Evolutionary conservation across 1,284 basidiomycete genomes (phyloP).

Genomic region (Pterulicium gracile): DNA sequence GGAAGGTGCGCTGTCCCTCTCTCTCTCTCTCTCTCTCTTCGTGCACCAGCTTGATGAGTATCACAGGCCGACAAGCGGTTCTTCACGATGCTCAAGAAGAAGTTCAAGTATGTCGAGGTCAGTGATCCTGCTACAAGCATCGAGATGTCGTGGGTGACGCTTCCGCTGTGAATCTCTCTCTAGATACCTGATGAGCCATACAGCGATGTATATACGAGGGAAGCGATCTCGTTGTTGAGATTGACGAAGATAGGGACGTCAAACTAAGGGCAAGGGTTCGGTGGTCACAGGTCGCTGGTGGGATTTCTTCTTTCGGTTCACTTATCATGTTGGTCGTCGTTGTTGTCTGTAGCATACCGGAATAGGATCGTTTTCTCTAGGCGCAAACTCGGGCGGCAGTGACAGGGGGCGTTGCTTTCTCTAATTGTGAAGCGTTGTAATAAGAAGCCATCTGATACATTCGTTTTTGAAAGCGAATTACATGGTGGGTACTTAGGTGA

Average conservation of each 20-base stretch:
- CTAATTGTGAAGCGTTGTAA: too few relatives aligned
- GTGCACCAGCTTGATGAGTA: neutral
- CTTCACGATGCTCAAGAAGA: constrained; percentile 73
- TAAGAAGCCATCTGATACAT: too few relatives aligned
- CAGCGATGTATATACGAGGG: constrained; percentile 35
- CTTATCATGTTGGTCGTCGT: too few relatives aligned
- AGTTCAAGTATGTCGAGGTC: constrained; percentile 73
- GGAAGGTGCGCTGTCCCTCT: constrained; percentile 49
- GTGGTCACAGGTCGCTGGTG: too few relatives aligned
- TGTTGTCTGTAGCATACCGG: too few relatives aligned
- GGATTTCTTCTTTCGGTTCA: too few relatives aligned
- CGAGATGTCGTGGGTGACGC: constrained; percentile 3
- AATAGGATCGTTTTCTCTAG: too few relatives aligned
- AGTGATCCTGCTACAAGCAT: neutral
- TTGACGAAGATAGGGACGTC: constrained; percentile 22
- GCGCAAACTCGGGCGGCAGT: too few relatives aligned
- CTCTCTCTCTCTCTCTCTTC: neutral
- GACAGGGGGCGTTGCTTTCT: too few relatives aligned
- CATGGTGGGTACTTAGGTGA: too few relatives aligned
- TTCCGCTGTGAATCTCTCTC: neutral
- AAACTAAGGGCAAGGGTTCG: too few relatives aligned
- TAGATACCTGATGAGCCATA: constrained; percentile 45
- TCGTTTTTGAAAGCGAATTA: too few relatives aligned
- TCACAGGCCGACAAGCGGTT: constrained; percentile 83
- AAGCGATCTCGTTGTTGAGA: constrained; percentile 46